Evolutionary conservation across 306 rosid genomes (phyloP).

Genomic region (Medicago truncatula): DNA sequence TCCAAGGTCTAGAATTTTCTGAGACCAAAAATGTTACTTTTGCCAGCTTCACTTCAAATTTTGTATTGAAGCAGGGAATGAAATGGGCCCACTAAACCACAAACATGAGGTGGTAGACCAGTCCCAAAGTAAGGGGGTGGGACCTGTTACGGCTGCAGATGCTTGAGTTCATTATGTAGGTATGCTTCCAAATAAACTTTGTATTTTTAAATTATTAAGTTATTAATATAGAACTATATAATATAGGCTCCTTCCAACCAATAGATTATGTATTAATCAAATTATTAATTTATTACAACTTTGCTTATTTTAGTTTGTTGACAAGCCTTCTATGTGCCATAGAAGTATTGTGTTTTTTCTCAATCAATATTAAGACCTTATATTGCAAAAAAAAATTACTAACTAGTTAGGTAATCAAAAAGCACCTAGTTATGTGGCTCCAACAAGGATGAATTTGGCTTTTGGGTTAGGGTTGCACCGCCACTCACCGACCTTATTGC

Average conservation of each 20-base stretch:
- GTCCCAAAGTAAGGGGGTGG: slow-evolving; percentile 59
- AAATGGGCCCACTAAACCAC: slow-evolving; percentile 58
- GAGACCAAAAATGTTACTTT: slow-evolving; percentile 28
- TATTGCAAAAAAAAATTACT: neutral
- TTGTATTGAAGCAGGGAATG: slow-evolving; percentile 40
- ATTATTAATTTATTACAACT: slow-evolving; percentile 3
- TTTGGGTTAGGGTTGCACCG: slow-evolving; percentile 44
- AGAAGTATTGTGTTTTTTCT: slow-evolving; percentile 19
- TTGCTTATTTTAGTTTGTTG: slow-evolving; percentile 37
- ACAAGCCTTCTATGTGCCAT: slow-evolving; percentile 32
- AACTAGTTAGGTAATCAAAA: slow-evolving; percentile 29
- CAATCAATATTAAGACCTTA: neutral
- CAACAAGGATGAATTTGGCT: slow-evolving; percentile 36
- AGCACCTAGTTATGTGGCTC: slow-evolving; percentile 26
- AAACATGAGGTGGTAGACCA: slow-evolving; percentile 67
- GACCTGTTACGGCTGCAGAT: slow-evolving; percentile 56
- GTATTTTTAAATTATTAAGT: slow-evolving; percentile 7
- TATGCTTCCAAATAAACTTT: slow-evolving; percentile 41
- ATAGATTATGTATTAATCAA: slow-evolving; percentile 25
- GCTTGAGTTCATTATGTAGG: slow-evolving; percentile 60
- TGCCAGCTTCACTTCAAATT: slow-evolving; percentile 58
- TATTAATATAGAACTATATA: slow-evolving; percentile 3
- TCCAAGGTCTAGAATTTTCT: slow-evolving; percentile 17
- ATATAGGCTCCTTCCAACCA: slow-evolving; percentile 29
- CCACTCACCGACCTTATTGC: slow-evolving; percentile 44